Percentiles rank a stretch among this genome's conserved stretches.
Evolutionary conservation across 495 filamentous ascomycete genomes (phyloP).

Genomic region (Parachaetomium inaequale): DNA sequence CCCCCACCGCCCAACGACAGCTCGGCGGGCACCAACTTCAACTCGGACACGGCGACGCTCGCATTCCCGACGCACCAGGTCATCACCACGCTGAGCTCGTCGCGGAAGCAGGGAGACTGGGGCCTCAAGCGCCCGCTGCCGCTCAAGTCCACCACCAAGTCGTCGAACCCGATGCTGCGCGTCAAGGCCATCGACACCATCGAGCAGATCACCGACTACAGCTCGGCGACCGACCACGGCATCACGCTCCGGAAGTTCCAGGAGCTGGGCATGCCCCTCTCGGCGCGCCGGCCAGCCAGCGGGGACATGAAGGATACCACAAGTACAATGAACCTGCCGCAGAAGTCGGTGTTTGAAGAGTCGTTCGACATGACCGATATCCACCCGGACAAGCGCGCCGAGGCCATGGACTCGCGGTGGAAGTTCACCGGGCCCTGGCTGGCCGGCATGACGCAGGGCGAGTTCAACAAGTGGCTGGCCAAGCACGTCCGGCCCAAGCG

Average conservation of each 20-base stretch:
- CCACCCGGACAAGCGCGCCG: conserved; percentile 25
- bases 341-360: conserved; percentile 58
- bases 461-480: conserved; percentile 65
- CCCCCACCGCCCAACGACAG: conserved; percentile 36
- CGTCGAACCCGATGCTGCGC: conserved; percentile 65
- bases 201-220: conserved; percentile 90
- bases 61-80: conserved; percentile 78
- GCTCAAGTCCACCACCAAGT: conserved; percentile 64
- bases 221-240: conserved; percentile 76
- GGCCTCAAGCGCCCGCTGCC: conserved; percentile 87
- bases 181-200: conserved; percentile 74
- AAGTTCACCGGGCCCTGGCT: conserved; percentile 81
- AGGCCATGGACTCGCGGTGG: conserved; percentile 53
- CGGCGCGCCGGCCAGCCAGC: conserved; percentile 42
- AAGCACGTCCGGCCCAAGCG: conserved; percentile 59
- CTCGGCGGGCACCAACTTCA: conserved; percentile 38
- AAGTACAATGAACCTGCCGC: conserved; percentile 11
- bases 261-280: conserved; percentile 56
- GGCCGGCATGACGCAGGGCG: conserved; percentile 64
- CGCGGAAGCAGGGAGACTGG: conserved; percentile 84
- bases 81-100: conserved; percentile 73
- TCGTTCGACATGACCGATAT: conserved; percentile 48
- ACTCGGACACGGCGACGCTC: conserved; percentile 65
- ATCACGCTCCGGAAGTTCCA: conserved; percentile 83
- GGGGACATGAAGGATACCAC: conserved; percentile 15